A percentile compares a stretch with the other conserved stretches of the same genome.
Evolutionary conservation across 73 alveolate species (phyloP).

Genomic region (Halteria grandinella): DNA sequence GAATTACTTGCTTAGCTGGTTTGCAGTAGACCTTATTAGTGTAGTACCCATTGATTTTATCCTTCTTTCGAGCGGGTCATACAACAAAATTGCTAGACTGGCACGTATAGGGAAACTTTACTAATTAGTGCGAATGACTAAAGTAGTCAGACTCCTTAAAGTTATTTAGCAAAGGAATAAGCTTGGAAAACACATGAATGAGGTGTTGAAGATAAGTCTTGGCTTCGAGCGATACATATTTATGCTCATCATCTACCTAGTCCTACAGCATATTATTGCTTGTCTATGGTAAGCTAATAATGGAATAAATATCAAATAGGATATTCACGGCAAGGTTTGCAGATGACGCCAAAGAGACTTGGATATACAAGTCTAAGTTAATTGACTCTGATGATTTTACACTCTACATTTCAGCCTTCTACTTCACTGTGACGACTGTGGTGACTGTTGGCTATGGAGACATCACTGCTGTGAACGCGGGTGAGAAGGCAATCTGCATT

Average conservation of each 20-base stretch:
- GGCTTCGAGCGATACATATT: conserved; percentile 67
- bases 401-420: conserved; percentile 76
- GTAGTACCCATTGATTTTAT: conserved; percentile 73
- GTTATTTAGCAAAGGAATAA: conserved; percentile 77
- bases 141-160: conserved; percentile 66
- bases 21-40: conserved; percentile 71
- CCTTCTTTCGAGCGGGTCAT: conserved; percentile 36
- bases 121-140: conserved; percentile 76
- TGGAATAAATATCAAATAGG: too few species aligned
- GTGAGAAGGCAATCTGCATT: conserved; percentile 47
- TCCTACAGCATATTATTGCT: conserved; percentile 67
- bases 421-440: conserved; percentile 84
- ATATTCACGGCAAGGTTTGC: conserved; percentile 69
- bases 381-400: neutral
- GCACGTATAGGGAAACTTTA: conserved; percentile 81
- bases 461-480: conserved; percentile 50
- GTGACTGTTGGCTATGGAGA: conserved; percentile 92
- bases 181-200: conserved; percentile 61
- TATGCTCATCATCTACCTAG: conserved; percentile 49
- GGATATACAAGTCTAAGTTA: conserved; percentile 20
- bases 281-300: too few species aligned
- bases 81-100: conserved; percentile 73
- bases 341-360: conserved; percentile 22
- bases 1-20: conserved; percentile 71
- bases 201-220: conserved; percentile 55